Evolutionary conservation across 2,329 filamentous ascomycete species (phyloP).

Genomic region (Pseudogymnoascus sp.): DNA sequence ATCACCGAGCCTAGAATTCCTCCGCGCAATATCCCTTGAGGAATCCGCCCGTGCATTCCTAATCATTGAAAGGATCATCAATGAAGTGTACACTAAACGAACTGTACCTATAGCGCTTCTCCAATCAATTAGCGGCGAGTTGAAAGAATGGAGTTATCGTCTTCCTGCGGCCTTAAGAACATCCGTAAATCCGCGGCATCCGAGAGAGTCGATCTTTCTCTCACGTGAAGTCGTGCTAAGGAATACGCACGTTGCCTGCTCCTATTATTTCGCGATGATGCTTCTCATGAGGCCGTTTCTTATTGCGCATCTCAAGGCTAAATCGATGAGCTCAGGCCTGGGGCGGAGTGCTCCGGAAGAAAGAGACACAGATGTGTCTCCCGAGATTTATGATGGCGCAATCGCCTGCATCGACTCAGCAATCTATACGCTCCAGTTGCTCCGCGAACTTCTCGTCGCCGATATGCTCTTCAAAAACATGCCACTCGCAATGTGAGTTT

Average conservation of each 20-base stretch:
- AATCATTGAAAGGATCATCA: neutral
- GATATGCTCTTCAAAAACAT: slow-evolving; percentile 10
- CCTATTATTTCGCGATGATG: slow-evolving; percentile 17
- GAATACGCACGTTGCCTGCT: slow-evolving; percentile 16
- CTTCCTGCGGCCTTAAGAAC: neutral
- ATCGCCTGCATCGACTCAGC: slow-evolving; percentile 9
- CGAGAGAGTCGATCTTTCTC: neutral
- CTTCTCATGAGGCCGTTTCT: slow-evolving; percentile 16
- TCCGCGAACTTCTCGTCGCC: neutral
- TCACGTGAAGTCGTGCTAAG: slow-evolving; percentile 9
- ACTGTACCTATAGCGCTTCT: neutral
- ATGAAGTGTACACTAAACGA: neutral
- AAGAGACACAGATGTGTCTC: neutral
- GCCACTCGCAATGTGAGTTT: slow-evolving; percentile 10
- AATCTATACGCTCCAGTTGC: slow-evolving; percentile 7
- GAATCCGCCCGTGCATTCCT: slow-evolving; percentile 6
- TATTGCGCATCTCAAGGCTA: slow-evolving; percentile 11
- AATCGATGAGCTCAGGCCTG: neutral
- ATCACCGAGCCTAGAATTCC: neutral
- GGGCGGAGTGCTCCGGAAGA: neutral
- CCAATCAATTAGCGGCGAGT: neutral
- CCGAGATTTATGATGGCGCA: neutral
- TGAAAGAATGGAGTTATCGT: slow-evolving; percentile 4
- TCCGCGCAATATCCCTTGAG: neutral
- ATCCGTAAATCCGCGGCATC: neutral